Evolutionary conservation across 2,329 filamentous ascomycete species (phyloP).

Genomic region (Chrysoporthe puriensis): DNA sequence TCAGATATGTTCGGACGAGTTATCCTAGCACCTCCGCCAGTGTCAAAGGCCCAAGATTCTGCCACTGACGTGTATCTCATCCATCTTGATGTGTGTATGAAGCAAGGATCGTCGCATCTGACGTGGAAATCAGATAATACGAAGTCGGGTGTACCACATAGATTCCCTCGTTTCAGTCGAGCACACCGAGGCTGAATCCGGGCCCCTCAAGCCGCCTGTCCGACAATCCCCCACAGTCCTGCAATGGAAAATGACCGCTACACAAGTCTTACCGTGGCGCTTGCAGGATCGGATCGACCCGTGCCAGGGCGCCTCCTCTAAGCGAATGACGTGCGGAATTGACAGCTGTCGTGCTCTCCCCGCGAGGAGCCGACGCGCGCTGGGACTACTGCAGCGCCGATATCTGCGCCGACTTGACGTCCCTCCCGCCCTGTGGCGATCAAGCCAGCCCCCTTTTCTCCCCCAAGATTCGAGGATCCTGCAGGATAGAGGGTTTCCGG

Average conservation of each 20-base stretch:
- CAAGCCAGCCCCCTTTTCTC: neutral
- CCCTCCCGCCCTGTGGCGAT: no score
- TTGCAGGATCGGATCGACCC: conserved; percentile 8
- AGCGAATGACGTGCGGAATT: conserved; percentile 15
- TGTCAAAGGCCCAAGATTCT: neutral
- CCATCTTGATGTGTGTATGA: neutral
- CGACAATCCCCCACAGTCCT: neutral
- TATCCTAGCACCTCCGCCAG: neutral
- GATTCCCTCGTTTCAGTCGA: neutral
- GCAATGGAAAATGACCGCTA: neutral
- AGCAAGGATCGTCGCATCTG: no score
- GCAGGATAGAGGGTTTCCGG: neutral
- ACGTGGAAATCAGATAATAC: neutral
- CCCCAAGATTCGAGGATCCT: neutral
- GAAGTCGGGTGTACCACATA: neutral
- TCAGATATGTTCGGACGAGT: neutral
- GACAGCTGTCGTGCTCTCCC: conserved; percentile 10
- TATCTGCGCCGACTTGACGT: no score
- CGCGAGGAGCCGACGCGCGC: neutral
- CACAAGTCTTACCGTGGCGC: conserved; percentile 14
- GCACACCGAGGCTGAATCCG: neutral
- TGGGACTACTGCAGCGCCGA: no score
- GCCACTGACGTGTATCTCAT: neutral
- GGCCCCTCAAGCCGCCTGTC: neutral
- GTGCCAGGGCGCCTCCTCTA: conserved; percentile 3